Conservation (phyloP, 352 stramenopile genomes). For the Phytophthora pini region DNA sequence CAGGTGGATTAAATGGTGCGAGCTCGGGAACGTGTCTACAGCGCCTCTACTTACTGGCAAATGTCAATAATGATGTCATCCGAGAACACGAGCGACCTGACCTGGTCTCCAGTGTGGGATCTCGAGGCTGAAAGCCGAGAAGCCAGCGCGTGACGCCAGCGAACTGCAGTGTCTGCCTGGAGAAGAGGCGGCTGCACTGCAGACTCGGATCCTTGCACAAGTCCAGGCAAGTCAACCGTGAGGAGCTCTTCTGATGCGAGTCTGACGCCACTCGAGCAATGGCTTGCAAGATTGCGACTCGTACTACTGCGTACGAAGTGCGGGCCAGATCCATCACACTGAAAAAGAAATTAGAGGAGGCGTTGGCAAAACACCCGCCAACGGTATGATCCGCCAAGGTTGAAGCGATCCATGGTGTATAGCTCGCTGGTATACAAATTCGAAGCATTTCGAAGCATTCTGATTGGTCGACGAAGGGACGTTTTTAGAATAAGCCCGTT, state of each 20-base stretch:
- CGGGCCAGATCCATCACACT: neutral
- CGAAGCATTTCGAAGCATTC: conserved; percentile 18
- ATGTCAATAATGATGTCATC: neutral
- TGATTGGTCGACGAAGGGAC: conserved; percentile 20
- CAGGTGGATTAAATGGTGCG: neutral
- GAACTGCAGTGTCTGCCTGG: conserved; percentile 16
- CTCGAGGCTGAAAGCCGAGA: neutral
- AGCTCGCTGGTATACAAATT: conserved; percentile 1
- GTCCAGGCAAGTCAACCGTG: neutral
- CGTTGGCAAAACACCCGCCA: neutral
- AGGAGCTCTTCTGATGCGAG: conserved; percentile 15
- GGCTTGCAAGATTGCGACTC: conserved; percentile 12
- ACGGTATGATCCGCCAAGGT: neutral
- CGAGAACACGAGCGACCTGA: neutral
- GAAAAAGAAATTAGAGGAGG: conserved; percentile 14
- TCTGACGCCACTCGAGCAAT: conserved; percentile 14
- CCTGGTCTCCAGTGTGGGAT: conserved; percentile 14
- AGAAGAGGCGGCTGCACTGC: conserved; percentile 21
- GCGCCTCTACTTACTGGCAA: conserved; percentile 1
- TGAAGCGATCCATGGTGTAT: neutral
- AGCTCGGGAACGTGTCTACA: conserved; percentile 1
- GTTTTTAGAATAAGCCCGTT: neutral
- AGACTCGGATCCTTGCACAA: neutral
- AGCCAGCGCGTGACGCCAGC: conserved; percentile 33
- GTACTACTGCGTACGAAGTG: conserved; percentile 6